phyloP scores from a whole-genome alignment of 2,329 filamentous ascomycete species.

The Fusarium palustre region DNA sequence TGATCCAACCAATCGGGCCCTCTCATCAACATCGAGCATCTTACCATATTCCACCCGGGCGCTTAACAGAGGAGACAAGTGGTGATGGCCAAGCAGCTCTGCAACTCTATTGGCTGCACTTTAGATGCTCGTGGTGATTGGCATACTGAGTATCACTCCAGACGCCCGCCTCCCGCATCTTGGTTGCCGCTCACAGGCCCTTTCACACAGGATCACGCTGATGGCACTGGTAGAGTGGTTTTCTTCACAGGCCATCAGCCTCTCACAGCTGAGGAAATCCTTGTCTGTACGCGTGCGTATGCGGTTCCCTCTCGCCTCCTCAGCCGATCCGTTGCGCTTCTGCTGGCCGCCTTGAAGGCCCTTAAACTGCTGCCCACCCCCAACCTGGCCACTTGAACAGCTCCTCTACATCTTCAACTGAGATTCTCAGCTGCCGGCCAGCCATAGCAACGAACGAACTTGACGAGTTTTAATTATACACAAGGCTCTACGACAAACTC shows the following conservation, averaged over 20 bases:
- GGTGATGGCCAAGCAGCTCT: conserved; percentile 32
- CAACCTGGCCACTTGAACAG: conserved; percentile 23
- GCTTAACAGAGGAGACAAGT: conserved; percentile 47
- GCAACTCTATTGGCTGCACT: conserved; percentile 46
- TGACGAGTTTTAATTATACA: conserved; percentile 11
- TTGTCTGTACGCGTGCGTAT: conserved; percentile 1
- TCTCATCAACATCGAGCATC: conserved; percentile 28
- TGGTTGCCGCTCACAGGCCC: conserved; percentile 33
- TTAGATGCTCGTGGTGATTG: conserved; percentile 29
- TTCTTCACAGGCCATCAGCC: conserved; percentile 7
- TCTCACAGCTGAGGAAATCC: conserved; percentile 27
- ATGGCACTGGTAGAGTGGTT: conserved; percentile 10
- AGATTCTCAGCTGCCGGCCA: conserved; percentile 30
- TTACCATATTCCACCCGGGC: conserved; percentile 46
- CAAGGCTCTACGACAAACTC: conserved; percentile 9
- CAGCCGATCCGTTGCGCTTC: conserved; percentile 9
- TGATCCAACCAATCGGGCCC: conserved; percentile 45
- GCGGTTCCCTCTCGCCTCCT: conserved; percentile 22
- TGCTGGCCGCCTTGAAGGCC: conserved; percentile 40
- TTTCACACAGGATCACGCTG: conserved; percentile 31
- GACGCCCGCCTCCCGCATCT: conserved; percentile 31
- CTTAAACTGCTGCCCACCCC: conserved; percentile 47
- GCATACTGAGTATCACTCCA: conserved; percentile 34
- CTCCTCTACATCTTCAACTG: conserved; percentile 23
- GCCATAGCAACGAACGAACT: conserved; percentile 23